Evolutionary conservation across 257 asterid genomes (phyloP).

Genomic region (Ajuga chamaepitys): DNA sequence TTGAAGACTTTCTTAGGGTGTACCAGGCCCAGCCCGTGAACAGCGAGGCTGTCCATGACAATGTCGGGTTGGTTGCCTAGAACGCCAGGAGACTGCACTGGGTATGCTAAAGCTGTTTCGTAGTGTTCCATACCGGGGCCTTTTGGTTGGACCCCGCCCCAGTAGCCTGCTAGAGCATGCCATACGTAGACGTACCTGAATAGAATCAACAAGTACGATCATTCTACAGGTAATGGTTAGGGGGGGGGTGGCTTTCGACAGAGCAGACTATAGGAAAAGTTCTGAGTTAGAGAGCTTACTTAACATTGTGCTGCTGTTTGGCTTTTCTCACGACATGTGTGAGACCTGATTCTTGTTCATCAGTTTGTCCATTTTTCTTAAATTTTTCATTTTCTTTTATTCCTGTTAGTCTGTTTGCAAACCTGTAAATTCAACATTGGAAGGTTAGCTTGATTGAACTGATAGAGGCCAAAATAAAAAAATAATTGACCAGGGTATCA

Average conservation of each 20-base stretch:
- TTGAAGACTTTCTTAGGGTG: slow-evolving; percentile 82
- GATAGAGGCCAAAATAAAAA: background rate
- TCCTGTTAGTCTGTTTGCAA: slow-evolving; percentile 82
- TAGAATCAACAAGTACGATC: slow-evolving; percentile 10
- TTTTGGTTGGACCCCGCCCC: slow-evolving; percentile 89
- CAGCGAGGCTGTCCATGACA: slow-evolving; percentile 92
- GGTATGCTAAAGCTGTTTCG: slow-evolving; percentile 76
- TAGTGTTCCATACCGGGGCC: slow-evolving; percentile 86
- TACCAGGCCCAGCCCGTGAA: slow-evolving; percentile 81
- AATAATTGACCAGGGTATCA: too few relatives aligned
- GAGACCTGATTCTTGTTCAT: slow-evolving; percentile 57
- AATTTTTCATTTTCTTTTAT: slow-evolving; percentile 78
- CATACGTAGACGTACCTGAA: slow-evolving; percentile 61
- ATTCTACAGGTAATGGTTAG: slow-evolving; percentile 6
- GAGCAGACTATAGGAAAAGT: background rate
- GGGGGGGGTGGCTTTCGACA: background rate
- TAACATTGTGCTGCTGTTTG: slow-evolving; percentile 58
- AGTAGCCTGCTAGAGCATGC: slow-evolving; percentile 90
- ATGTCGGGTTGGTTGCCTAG: slow-evolving; percentile 91
- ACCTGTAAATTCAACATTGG: slow-evolving; percentile 37
- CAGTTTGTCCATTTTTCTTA: slow-evolving; percentile 40
- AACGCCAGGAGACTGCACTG: slow-evolving; percentile 84
- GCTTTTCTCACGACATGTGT: slow-evolving; percentile 62
- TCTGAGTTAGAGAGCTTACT: slow-evolving; percentile 32
- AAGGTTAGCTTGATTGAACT: background rate